Base-by-base conservation (phyloP, 75 land plant species). In the Pinus taeda region DNA sequence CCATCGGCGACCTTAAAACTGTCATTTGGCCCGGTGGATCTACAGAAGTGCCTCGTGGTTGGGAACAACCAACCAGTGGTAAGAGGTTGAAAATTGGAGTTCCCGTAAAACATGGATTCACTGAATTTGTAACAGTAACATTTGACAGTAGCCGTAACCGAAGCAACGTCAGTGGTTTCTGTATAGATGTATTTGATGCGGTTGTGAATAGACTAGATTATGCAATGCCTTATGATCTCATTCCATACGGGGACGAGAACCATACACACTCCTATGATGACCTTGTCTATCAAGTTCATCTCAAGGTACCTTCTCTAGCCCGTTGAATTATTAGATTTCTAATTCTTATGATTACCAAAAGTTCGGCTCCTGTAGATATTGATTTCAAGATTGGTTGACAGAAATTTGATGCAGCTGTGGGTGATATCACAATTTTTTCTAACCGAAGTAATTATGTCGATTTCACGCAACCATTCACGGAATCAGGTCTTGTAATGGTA, bases 381-480 rank as follows among this genome's bases (percentile, higher is more conserved):
- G 45, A 42, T 42, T 42, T 42, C 45, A 4, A 42, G 45, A 4
- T 42, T 42, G 45, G 6, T 42, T 42, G 45, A 75, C 85, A 95
- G 98, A 83, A 87, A 3, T 90, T 67, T 70, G 98, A 95, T 77
- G 92, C 86, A 26, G 92, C 86, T 24, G 93, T 93, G 59, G 95
- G 92, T 29, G 98, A 95, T 72, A 78, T 73, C 13, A 85, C 95
- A 3, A 95, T 95, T 12, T 56, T 76, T 1, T 83, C 84, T 6
- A 88, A 91, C 66, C 81, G 98, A 17, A 82, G 92, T 6, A 9
- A 39, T 12, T 78, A 82, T 69, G 95, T 95, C n/a, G 98, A 95
- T 70, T 95, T 95, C 79, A 89, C 96, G n/a, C 79, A 89, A n/a
- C 93, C 98, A 0, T 95, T 83, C 76, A 88, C 88, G 0, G 88